Conservation (phyloP, 106 monocot species). For the Triglochin maritima region DNA sequence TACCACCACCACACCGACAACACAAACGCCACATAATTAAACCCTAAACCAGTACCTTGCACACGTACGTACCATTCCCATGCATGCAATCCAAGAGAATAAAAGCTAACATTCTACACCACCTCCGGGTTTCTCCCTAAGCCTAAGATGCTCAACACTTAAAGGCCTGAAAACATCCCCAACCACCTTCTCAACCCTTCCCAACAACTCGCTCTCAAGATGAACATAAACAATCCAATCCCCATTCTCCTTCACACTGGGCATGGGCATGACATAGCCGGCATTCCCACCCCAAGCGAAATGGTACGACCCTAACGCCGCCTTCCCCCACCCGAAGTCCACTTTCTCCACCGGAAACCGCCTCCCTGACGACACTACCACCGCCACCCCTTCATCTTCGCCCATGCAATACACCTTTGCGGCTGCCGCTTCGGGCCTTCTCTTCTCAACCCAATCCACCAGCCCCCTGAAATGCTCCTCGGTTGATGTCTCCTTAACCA, state of each 20-base stretch:
- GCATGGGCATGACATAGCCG: conserved; percentile 86
- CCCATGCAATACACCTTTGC: conserved; percentile 29
- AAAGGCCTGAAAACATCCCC: conserved; percentile 29
- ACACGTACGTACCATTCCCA: too few relatives aligned
- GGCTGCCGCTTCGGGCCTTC: conserved; percentile 34
- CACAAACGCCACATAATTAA: too few relatives aligned
- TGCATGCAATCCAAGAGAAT: too few relatives aligned
- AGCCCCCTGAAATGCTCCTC: conserved; percentile 54
- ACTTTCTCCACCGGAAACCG: conserved; percentile 44
- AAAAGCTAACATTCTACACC: too few relatives aligned
- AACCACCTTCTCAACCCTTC: conserved; percentile 28
- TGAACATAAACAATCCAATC: conserved; percentile 70
- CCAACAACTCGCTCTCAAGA: conserved; percentile 12
- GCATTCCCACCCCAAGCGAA: conserved; percentile 51
- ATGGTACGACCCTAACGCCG: conserved; percentile 64
- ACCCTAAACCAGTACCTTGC: too few relatives aligned
- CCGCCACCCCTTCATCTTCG: conserved; percentile 24
- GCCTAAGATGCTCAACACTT: conserved; percentile 15
- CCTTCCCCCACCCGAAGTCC: conserved; percentile 76
- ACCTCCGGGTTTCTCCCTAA: too few relatives aligned
- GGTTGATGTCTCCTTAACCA: conserved; percentile 27
- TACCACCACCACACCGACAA: too few relatives aligned
- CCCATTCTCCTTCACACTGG: conserved; percentile 28
- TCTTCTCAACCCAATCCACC: conserved; percentile 72
- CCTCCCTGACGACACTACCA: conserved; percentile 66